These are phyloP conservation scores for Saraca asoca DNA, from an alignment of 331 rosid species.

Conservation along the genomic window DNA sequence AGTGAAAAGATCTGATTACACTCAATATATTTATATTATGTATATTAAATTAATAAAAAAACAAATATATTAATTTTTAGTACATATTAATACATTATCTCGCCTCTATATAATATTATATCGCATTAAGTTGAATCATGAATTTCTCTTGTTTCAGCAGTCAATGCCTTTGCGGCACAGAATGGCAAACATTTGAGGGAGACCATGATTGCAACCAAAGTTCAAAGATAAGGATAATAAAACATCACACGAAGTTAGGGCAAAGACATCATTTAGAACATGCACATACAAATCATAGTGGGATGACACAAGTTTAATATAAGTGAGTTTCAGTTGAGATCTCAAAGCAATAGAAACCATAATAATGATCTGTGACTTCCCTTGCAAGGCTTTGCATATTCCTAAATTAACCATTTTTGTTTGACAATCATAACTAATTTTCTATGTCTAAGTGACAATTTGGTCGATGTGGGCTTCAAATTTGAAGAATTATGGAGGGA, in stretches of 20 bases:
- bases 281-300: constrained; percentile 7
- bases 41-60: too few species aligned
- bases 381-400: constrained; percentile 48
- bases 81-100: too few species aligned
- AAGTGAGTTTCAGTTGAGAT: constrained; percentile 21
- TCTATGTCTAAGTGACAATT: constrained; percentile 32
- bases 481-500: constrained; percentile 57
- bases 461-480: constrained; percentile 36
- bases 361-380: constrained; percentile 48
- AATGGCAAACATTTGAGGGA: constrained; percentile 3
- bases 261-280: background rate
- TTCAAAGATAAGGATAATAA: background rate
- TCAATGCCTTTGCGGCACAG: constrained; percentile 32
- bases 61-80: too few species aligned
- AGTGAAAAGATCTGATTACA: too few species aligned
- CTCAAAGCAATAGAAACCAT: background rate
- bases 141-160: background rate
- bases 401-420: constrained; percentile 7
- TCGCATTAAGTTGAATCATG: too few species aligned
- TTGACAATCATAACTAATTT: constrained; percentile 36
- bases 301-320: constrained; percentile 17
- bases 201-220: constrained; percentile 1
- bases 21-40: too few species aligned
- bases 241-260: background rate
- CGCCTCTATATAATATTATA: too few species aligned